phyloP scores from a whole-genome alignment of 2,329 filamentous ascomycete genomes.

The Lasiodiplodia sp. region DNA sequence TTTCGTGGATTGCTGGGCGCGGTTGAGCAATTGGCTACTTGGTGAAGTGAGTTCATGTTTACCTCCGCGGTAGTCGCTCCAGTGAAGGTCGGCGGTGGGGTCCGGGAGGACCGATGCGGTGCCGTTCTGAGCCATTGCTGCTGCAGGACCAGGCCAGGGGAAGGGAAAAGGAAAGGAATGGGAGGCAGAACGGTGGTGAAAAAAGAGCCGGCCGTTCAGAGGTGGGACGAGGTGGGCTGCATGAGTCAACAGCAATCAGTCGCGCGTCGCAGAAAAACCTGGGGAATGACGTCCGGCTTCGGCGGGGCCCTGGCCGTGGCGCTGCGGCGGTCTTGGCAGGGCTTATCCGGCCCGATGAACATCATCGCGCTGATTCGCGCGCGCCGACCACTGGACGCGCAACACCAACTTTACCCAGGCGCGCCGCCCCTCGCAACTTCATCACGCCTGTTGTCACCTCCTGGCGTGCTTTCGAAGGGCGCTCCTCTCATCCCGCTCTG shows the following conservation, averaged over 20 bases:
- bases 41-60: background rate
- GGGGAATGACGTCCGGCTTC: conserved; percentile 29
- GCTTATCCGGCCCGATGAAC: background rate
- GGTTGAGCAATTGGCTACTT: conserved; percentile 11
- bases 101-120: conserved; percentile 59
- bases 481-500: background rate
- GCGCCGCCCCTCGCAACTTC: background rate
- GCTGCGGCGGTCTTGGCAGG: conserved; percentile 15
- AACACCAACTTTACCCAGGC: conserved; percentile 19
- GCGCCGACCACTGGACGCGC: conserved; percentile 12
- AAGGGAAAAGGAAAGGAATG: background rate
- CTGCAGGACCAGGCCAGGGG: background rate
- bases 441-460: background rate
- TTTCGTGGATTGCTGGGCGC: conserved; percentile 68
- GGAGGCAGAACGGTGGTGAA: background rate
- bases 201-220: background rate
- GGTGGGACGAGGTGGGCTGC: background rate
- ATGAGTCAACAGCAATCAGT: conserved; percentile 22
- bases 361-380: conserved; percentile 22
- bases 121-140: conserved; percentile 24
- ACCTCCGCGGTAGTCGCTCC: conserved; percentile 66
- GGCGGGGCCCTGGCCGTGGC: conserved; percentile 22
- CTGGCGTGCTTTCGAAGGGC: background rate
- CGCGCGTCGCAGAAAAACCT: conserved; percentile 23
- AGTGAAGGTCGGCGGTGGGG: conserved; percentile 71